Evolutionary conservation across 495 filamentous ascomycete species (phyloP), one percentile per base, ranked within the genome.

Genomic region (Daldinia grandis): DNA sequence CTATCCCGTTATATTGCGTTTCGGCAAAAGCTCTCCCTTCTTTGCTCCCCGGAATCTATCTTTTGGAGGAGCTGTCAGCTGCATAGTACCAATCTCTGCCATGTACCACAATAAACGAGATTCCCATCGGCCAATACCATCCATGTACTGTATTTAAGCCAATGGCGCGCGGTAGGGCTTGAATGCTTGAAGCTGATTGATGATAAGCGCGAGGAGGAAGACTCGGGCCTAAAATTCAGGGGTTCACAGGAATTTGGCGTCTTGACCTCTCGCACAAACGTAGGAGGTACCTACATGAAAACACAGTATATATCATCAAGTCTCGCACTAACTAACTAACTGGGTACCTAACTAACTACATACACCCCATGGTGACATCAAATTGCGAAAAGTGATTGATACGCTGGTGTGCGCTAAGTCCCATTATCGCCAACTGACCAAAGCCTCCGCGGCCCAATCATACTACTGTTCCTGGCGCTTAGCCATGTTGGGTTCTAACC

Each of bases 401-500:
- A 40, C 71, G 40, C 35, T 40, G 33, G 57, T 21, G 55, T 27
- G 50, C 69, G 61, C 72, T 69, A 72, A 68, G 69, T 75, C 51
- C 66, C 54, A 62, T 71, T 47, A 66, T 50, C 51, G 30, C 77
- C 76, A 78, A 68, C 76, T 77, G 72, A 70, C 63, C 69, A 76
- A 51, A 66, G 74, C 72, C 76, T 80, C 80, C 80, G 80, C 80
- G 80, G 78, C 35, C 82, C 82, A 84, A 84, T 84, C 59, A 78
- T 57, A 71, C 51, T 42, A 40, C 71, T 76, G 81, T 84, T 76
- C 82, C 82, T 84, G 82, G 76, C 78, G 78, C 80, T 82, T 78
- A 71, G 65, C 80, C 73, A 28, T 58, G 33, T 73, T 50, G n/a
- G 55, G 56, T 12, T 60, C 40, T 66, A 69, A 49, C 51, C 69